These are phyloP conservation scores for Yamadazyma dendronema DNA, from an alignment of 1,139 yeast genomes.

Conservation along the genomic window DNA sequence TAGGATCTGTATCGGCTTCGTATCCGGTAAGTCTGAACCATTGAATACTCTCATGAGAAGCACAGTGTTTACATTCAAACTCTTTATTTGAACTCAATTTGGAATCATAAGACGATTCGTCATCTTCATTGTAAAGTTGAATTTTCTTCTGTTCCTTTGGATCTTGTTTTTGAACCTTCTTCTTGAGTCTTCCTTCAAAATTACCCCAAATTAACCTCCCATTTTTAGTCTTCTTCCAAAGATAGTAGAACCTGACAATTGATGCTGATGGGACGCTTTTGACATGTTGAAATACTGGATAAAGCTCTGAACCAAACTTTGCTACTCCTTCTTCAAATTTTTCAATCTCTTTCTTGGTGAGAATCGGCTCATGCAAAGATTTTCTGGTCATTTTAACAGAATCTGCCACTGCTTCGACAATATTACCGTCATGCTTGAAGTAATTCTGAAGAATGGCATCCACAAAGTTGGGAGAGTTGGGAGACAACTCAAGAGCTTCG, in stretches of 20 bases:
- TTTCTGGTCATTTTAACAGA: constrained; percentile 51
- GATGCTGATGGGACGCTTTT: constrained; percentile 68
- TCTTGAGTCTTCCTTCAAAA: constrained; percentile 67
- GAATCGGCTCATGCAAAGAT: constrained; percentile 70
- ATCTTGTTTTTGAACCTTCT: constrained; percentile 40
- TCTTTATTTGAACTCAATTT: constrained; percentile 42
- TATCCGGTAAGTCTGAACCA: constrained; percentile 78
- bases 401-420: constrained; percentile 40
- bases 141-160: constrained; percentile 24
- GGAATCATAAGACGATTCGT: constrained; percentile 68
- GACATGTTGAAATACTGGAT: constrained; percentile 69
- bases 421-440: constrained; percentile 51
- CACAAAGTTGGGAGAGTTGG: constrained; percentile 70
- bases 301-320: constrained; percentile 75
- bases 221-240: constrained; percentile 83
- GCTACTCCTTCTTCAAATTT: constrained; percentile 76
- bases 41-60: constrained; percentile 48
- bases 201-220: constrained; percentile 85
- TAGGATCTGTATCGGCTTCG: constrained; percentile 28
- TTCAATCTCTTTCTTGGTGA: constrained; percentile 58
- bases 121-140: constrained; percentile 57
- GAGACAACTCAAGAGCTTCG: constrained; percentile 43
- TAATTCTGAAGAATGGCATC: constrained; percentile 66
- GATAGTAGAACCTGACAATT: constrained; percentile 80
- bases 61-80: constrained; percentile 67